Percentiles rank a stretch among this genome's conserved stretches.
phyloP scores from a whole-genome alignment of 2,329 filamentous ascomycete genomes.

The Cryphonectria nitschkei region DNA sequence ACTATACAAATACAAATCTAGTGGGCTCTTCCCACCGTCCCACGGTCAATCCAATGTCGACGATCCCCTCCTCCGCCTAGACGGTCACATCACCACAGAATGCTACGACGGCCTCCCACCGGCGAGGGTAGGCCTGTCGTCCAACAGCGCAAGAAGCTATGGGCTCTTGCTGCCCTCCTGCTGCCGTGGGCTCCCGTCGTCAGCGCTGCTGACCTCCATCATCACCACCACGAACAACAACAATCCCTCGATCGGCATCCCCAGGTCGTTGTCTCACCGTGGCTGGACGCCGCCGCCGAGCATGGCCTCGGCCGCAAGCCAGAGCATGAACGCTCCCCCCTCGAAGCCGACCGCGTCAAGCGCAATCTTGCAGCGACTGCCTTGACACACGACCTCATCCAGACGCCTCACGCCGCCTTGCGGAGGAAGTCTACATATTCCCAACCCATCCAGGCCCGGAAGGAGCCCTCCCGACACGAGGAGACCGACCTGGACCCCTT shows the following conservation, averaged over 20 bases:
- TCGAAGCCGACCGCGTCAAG: slow-evolving; percentile 28
- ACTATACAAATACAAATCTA: background rate
- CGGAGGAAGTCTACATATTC: slow-evolving; percentile 28
- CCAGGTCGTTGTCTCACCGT: slow-evolving; percentile 25
- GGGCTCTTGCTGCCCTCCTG: slow-evolving; percentile 55
- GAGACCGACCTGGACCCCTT: slow-evolving; percentile 30
- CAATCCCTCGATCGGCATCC: slow-evolving; percentile 30
- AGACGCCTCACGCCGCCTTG: slow-evolving; percentile 25
- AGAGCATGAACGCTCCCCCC: slow-evolving; percentile 23
- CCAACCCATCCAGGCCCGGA: slow-evolving; percentile 21
- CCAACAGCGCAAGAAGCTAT: slow-evolving; percentile 43
- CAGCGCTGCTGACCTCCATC: slow-evolving; percentile 45
- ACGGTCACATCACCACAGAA: slow-evolving; percentile 40
- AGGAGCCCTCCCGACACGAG: slow-evolving; percentile 7
- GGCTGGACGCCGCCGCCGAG: slow-evolving; percentile 11
- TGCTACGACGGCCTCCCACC: slow-evolving; percentile 60
- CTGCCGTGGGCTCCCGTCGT: slow-evolving; percentile 51
- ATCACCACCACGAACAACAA: slow-evolving; percentile 47
- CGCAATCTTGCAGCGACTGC: slow-evolving; percentile 31
- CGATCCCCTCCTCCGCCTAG: slow-evolving; percentile 22
- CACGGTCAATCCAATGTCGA: slow-evolving; percentile 26
- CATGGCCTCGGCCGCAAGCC: slow-evolving; percentile 11
- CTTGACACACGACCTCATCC: slow-evolving; percentile 27
- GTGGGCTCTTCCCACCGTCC: slow-evolving; percentile 9
- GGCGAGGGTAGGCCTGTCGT: slow-evolving; percentile 53